A percentile compares a stretch with the other conserved stretches of the same genome.
phyloP scores from a whole-genome alignment of 2,329 filamentous ascomycete species.

The Alternaria incomplexa region DNA sequence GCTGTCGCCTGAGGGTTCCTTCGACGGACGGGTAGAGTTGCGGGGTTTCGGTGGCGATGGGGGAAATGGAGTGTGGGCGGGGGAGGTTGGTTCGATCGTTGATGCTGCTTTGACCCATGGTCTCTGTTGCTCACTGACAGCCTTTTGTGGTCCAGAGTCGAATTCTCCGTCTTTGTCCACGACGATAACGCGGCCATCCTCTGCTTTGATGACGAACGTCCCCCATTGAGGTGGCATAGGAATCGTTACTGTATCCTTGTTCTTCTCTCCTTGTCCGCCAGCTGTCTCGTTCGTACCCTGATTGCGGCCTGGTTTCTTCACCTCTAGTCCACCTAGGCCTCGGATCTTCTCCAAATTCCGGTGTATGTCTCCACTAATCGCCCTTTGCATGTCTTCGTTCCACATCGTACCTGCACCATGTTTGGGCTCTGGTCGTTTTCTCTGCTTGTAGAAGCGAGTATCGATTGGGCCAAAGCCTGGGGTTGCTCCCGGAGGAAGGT shows the following conservation, averaged over 20 bases:
- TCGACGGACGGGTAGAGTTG: background rate
- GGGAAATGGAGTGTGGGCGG: background rate
- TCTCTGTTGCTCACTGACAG: background rate
- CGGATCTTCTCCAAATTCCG: slow-evolving; percentile 20
- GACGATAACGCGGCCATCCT: slow-evolving; percentile 34
- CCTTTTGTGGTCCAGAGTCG: slow-evolving; percentile 26
- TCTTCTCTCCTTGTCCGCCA: slow-evolving; percentile 1
- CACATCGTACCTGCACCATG: slow-evolving; percentile 9
- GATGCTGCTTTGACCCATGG: slow-evolving; percentile 18
- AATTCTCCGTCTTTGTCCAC: slow-evolving; percentile 34
- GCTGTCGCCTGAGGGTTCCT: background rate
- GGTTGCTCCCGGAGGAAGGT: background rate
- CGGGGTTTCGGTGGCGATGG: background rate
- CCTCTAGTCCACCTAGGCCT: slow-evolving; percentile 10
- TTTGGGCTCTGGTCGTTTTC: background rate
- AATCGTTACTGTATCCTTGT: slow-evolving; percentile 21
- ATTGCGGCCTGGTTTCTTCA: background rate
- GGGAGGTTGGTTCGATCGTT: background rate
- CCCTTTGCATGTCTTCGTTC: slow-evolving; percentile 27
- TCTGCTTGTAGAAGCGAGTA: slow-evolving; percentile 19
- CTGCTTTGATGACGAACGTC: slow-evolving; percentile 30
- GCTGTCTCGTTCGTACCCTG: background rate
- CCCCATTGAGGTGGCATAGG: slow-evolving; percentile 26
- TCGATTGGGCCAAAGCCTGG: slow-evolving; percentile 27
- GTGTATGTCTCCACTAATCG: slow-evolving; percentile 31